phyloP scores from a whole-genome alignment of 257 asterid genomes.

The Nicotiana tabacum region DNA sequence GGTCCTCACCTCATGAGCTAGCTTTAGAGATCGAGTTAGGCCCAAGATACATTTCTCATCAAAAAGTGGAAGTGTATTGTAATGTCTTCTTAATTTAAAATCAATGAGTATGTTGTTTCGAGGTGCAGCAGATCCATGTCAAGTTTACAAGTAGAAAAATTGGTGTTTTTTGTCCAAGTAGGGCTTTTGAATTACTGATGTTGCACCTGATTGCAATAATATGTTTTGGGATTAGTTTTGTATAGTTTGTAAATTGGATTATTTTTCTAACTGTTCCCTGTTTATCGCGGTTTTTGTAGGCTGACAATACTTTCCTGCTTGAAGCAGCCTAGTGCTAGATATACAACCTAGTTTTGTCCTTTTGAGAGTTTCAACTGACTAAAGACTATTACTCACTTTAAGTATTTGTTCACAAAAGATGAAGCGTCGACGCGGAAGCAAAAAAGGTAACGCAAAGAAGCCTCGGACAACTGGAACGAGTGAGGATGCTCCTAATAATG shows the following conservation, averaged over 20 bases:
- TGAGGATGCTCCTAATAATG: slow-evolving; percentile 49
- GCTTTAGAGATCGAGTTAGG: no score
- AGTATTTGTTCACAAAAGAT: slow-evolving; percentile 16
- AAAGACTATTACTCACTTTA: neutral
- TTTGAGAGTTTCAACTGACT: neutral
- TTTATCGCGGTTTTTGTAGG: neutral
- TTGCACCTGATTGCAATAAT: neutral
- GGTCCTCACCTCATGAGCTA: no score
- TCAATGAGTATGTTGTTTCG: neutral
- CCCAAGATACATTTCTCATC: neutral
- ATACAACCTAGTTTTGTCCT: neutral
- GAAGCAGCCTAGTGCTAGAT: neutral
- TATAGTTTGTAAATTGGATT: neutral
- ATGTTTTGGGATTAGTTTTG: neutral
- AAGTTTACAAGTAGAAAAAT: neutral
- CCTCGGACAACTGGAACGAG: slow-evolving; percentile 36
- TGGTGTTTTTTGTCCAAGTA: neutral
- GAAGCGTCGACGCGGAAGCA: slow-evolving; percentile 81
- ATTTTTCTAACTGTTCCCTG: neutral
- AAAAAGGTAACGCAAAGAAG: slow-evolving; percentile 66
- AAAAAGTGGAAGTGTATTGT: neutral
- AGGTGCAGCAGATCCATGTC: neutral
- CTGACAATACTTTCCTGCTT: neutral
- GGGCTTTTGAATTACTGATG: neutral
- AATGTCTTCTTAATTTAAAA: neutral